These are phyloP conservation scores for Penicillium roqueforti DNA, from an alignment of 495 filamentous ascomycete species.

Conservation along the genomic window DNA sequence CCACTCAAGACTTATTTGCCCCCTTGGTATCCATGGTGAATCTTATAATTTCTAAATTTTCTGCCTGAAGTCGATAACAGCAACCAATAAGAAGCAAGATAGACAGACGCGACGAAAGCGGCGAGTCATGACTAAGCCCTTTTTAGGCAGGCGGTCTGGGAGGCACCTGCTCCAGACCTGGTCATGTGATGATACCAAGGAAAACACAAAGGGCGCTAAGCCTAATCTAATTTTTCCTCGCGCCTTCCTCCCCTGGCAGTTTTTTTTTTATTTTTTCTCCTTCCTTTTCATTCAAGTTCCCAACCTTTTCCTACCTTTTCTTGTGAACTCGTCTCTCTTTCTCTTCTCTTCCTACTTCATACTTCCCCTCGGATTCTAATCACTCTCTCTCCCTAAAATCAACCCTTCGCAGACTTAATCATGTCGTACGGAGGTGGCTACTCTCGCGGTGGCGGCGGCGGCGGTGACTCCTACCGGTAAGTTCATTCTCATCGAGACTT, in stretches of 20 bases:
- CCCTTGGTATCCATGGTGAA: constrained; percentile 1
- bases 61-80: neutral
- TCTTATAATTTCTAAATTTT: neutral
- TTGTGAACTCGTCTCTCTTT: constrained; percentile 1
- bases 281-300: constrained; percentile 14
- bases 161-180: neutral
- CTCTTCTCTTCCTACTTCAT: constrained; percentile 10
- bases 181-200: constrained; percentile 10
- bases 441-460: constrained; percentile 28
- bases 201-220: constrained; percentile 14
- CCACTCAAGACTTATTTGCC: constrained; percentile 4
- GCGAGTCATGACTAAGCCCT: neutral
- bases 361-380: constrained; percentile 17
- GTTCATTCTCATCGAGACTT: constrained; percentile 19
- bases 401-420: constrained; percentile 28
- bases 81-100: neutral
- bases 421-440: constrained; percentile 78
- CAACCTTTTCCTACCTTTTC: neutral
- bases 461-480: constrained; percentile 44
- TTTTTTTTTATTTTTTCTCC: constrained; percentile 24
- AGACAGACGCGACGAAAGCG: neutral
- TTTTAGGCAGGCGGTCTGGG: constrained; percentile 1
- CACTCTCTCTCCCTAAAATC: constrained; percentile 21
- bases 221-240: constrained; percentile 19
- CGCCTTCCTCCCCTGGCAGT: constrained; percentile 23